Conservation (phyloP, 192 early-diverging fungal species). For the Phlyctochytrium planicorne region DNA sequence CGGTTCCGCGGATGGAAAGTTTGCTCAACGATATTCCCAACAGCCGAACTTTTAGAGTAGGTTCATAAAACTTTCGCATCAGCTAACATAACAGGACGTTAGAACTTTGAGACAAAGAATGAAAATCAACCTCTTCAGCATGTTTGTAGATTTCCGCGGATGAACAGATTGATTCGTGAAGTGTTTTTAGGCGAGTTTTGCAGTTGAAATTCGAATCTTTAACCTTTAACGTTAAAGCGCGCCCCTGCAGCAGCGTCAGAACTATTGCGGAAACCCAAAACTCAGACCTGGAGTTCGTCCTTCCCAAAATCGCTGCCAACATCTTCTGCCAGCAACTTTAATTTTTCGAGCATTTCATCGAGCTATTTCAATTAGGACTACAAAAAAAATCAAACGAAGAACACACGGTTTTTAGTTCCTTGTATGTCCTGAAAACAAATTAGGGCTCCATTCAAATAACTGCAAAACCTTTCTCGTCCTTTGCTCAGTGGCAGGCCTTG, state of each 20-base stretch:
- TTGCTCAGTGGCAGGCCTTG: background rate
- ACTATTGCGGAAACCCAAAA: background rate
- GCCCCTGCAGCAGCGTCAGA: slow-evolving; percentile 26
- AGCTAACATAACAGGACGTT: no score
- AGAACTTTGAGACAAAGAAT: no score
- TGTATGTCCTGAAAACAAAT: background rate
- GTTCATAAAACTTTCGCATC: no score
- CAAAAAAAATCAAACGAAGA: background rate
- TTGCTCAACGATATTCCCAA: no score
- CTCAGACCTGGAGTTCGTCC: background rate
- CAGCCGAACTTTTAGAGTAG: no score
- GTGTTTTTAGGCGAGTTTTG: no score
- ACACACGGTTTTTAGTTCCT: background rate
- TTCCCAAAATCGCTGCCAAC: background rate
- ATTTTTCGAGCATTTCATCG: background rate
- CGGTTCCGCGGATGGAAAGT: no score
- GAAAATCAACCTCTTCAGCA: no score
- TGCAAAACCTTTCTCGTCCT: background rate
- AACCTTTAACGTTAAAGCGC: slow-evolving; percentile 46
- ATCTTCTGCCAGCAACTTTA: background rate
- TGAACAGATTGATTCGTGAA: no score
- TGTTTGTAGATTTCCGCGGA: no score
- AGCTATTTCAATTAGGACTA: slow-evolving; percentile 1
- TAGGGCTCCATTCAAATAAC: background rate
- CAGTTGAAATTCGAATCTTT: slow-evolving; percentile 43